Conservation (phyloP, 192 early-diverging fungal species). For the Backusella psychrophila region DNA sequence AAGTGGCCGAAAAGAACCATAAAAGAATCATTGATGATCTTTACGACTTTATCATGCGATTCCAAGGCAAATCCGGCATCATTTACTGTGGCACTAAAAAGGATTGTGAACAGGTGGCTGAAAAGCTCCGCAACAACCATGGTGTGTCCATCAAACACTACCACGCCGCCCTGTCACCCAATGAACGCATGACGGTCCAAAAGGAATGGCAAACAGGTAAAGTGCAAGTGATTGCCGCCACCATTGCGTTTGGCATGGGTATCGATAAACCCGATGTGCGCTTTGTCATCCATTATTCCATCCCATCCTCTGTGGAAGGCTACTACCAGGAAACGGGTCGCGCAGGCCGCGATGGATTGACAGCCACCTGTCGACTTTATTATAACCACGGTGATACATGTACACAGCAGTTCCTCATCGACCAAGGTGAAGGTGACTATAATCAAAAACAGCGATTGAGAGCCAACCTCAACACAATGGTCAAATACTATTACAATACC, state of each 20-base stretch:
- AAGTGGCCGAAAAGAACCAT: slow-evolving; percentile 59
- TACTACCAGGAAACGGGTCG: slow-evolving; percentile 98
- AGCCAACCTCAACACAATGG: slow-evolving; percentile 63
- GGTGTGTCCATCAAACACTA: slow-evolving; percentile 72
- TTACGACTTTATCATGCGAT: slow-evolving; percentile 62
- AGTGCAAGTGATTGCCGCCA: slow-evolving; percentile 87
- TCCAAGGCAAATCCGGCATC: slow-evolving; percentile 78
- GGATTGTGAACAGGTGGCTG: slow-evolving; percentile 79
- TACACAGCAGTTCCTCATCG: slow-evolving; percentile 76
- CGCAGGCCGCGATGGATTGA: slow-evolving; percentile 89
- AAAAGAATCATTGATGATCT: slow-evolving; percentile 64
- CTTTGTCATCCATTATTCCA: slow-evolving; percentile 89
- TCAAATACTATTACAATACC: slow-evolving; percentile 83
- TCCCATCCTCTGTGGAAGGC: slow-evolving; percentile 89
- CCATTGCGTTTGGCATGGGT: slow-evolving; percentile 98
- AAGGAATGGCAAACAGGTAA: slow-evolving; percentile 75
- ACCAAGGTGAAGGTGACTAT: slow-evolving; percentile 71
- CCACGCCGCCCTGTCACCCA: slow-evolving; percentile 84
- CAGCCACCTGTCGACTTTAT: slow-evolving; percentile 81
- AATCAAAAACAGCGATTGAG: slow-evolving; percentile 79
- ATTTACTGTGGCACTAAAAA: slow-evolving; percentile 85
- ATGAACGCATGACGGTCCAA: slow-evolving; percentile 76
- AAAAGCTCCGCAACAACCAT: slow-evolving; percentile 59
- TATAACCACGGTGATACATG: slow-evolving; percentile 53
- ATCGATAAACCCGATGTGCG: slow-evolving; percentile 97